Base-by-base conservation (phyloP, 352 stramenopile species). In the Pythium aquatile region DNA sequence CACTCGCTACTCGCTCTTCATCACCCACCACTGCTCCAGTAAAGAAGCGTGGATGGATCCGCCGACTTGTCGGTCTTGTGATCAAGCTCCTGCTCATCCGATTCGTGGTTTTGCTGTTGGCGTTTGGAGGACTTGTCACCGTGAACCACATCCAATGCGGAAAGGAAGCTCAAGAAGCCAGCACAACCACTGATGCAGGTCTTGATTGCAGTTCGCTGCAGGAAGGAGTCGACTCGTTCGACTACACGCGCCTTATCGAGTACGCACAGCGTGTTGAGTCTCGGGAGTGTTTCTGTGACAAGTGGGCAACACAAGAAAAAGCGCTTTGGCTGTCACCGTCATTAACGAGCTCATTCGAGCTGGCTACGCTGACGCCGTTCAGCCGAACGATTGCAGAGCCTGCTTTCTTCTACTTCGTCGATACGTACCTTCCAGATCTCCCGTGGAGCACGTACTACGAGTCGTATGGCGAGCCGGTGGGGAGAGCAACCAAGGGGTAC, bases 41-140 rank as follows among this genome's bases (percentile, higher is more conserved):
- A 5, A 56, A 62, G 17, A 69, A 61, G 30, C 37, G 30, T 9
- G 68, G 54, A 24, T 54, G 63, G 26, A 49, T n/a, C 32, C 59
- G 24, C 63, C 67, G 63, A 65, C 66, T 66, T 46, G 42, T 29
- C 24, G 37, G 65, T 54, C 65, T 77, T 0, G 55, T 76, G 3
- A 11, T 61, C 29, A 67, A 67, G 44, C 24, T 67, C n/a, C 26
- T 66, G 54, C 6, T 68, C 42, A 55, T 62, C 32, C 55, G 53
- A 24, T 33, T 61, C 6, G 37, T 44, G 17, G 28, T 54, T 14
- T 47, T 57, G 35, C 6, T 58, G 0, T 17, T 63, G 11, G 11
- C 60, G 7, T 30, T 69, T 24, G 58, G 65, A 56, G 65, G 65
- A 10, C n/a, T 71, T 13, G 39, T 64, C 20, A 37, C 33, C 1